Percentiles rank a stretch among this genome's conserved stretches.
phyloP scores from a whole-genome alignment of 805 yeast species.

The Monosporozyma siamensis region DNA sequence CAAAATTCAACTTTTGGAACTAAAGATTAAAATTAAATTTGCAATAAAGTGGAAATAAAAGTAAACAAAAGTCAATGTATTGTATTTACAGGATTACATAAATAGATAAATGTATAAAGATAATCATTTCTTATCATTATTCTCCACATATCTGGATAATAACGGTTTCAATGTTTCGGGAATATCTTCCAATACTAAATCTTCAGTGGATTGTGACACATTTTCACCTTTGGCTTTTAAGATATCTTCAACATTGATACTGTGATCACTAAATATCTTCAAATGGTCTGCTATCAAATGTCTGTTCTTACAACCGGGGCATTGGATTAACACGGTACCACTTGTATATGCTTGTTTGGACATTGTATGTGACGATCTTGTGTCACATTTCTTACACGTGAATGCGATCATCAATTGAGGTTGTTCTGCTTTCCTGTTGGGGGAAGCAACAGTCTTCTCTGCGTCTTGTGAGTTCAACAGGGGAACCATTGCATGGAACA shows the following conservation, averaged over 20 bases:
- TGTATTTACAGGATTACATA: too few species aligned
- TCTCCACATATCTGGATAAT: not conserved
- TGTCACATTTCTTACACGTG: conserved; percentile 81
- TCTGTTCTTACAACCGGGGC: conserved; percentile 83
- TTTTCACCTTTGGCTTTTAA: conserved; percentile 67
- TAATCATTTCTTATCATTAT: not conserved
- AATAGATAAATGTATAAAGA: too few species aligned
- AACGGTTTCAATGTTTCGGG: conserved; percentile 22
- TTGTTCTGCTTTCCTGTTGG: conserved; percentile 38
- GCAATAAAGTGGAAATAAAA: not conserved
- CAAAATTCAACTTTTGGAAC: too few species aligned
- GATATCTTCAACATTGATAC: conserved; percentile 70
- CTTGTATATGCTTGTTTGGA: conserved; percentile 83
- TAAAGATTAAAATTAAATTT: too few species aligned
- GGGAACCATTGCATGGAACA: not conserved
- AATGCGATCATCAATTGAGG: conserved; percentile 83
- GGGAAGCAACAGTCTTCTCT: too few species aligned
- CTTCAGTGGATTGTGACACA: conserved; percentile 54
- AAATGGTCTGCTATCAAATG: conserved; percentile 87
- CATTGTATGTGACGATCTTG: conserved; percentile 80
- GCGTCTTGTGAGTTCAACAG: too few species aligned
- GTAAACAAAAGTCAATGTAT: too few species aligned
- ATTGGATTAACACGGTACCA: conserved; percentile 82
- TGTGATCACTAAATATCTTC: conserved; percentile 70
- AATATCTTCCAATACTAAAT: conserved; percentile 43